phyloP scores from a whole-genome alignment of 805 yeast species.

The Torulaspora quercuum region DNA sequence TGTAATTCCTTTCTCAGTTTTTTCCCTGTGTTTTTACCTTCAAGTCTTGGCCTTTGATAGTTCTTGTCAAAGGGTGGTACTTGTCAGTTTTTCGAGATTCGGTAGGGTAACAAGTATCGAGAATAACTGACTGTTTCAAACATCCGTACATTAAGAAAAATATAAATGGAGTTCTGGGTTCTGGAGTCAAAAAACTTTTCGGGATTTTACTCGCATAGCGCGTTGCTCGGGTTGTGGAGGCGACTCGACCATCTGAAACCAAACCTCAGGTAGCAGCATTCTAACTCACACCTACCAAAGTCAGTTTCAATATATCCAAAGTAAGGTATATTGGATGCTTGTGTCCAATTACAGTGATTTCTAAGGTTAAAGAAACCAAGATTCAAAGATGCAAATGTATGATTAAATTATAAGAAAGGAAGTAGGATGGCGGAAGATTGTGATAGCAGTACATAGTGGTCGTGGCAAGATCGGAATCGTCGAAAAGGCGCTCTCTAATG shows the following conservation, averaged over 20 bases:
- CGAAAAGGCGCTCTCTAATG: too few relatives aligned
- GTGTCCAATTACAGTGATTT: conserved; percentile 1
- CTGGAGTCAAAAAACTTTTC: too few relatives aligned
- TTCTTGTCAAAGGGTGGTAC: too few relatives aligned
- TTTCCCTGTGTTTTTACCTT: too few relatives aligned
- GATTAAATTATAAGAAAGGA: conserved; percentile 19
- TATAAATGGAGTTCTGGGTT: conserved; percentile 1
- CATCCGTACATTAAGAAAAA: conserved; percentile 9
- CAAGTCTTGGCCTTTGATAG: too few relatives aligned
- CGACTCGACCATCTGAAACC: neutral
- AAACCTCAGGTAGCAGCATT: conserved; percentile 1
- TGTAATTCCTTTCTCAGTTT: too few relatives aligned
- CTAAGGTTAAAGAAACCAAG: conserved; percentile 25
- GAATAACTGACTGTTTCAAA: conserved; percentile 7
- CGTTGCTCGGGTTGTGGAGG: neutral
- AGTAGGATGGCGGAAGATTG: neutral
- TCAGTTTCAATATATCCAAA: conserved; percentile 2
- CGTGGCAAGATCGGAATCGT: too few relatives aligned
- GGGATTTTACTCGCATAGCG: neutral
- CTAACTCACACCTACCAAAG: conserved; percentile 1
- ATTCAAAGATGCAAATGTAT: conserved; percentile 48
- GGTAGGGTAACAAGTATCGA: conserved; percentile 4
- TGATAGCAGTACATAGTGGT: too few relatives aligned
- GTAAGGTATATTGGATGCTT: neutral
- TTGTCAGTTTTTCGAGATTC: neutral